Evolutionary conservation across 176 grass and related monocot species (phyloP).

Genomic region (Cenchrus americanus): DNA sequence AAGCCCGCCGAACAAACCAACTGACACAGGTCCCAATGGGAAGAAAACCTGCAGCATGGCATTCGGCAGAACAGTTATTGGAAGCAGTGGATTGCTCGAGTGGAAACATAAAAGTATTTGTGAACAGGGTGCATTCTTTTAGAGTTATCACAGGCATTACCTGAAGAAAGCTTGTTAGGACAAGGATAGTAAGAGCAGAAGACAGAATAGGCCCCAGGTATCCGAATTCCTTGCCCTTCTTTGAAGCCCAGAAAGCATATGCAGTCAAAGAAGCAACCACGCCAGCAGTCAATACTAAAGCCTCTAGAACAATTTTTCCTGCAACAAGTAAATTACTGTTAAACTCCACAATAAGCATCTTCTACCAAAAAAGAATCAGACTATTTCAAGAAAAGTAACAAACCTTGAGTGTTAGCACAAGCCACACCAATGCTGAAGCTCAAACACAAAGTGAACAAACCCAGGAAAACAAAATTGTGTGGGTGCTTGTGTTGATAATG

Average conservation of each 20-base stretch:
- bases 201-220: slow-evolving; percentile 83
- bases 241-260: slow-evolving; percentile 96
- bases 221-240: slow-evolving; percentile 97
- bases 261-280: slow-evolving; percentile 91
- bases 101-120: not conserved
- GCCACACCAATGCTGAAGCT: slow-evolving; percentile 96
- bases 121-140: not conserved
- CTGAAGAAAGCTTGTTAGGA: slow-evolving; percentile 89
- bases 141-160: slow-evolving; percentile 43
- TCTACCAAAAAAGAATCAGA: not conserved
- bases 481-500: slow-evolving; percentile 96
- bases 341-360: not conserved
- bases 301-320: slow-evolving; percentile 97
- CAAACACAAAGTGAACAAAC: slow-evolving; percentile 88
- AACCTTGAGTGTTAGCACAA: slow-evolving; percentile 97
- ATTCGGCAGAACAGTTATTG: slow-evolving; percentile 10
- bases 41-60: slow-evolving; percentile 78
- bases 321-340: slow-evolving; percentile 36
- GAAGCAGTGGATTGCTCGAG: not conserved
- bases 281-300: slow-evolving; percentile 83
- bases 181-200: slow-evolving; percentile 74
- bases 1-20: slow-evolving; percentile 71
- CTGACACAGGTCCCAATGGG: slow-evolving; percentile 74
- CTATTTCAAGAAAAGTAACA: slow-evolving; percentile 9
- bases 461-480: slow-evolving; percentile 85